Conservation (phyloP, 202 grass and related monocot genomes). For the Sporobolus alterniflorus region DNA sequence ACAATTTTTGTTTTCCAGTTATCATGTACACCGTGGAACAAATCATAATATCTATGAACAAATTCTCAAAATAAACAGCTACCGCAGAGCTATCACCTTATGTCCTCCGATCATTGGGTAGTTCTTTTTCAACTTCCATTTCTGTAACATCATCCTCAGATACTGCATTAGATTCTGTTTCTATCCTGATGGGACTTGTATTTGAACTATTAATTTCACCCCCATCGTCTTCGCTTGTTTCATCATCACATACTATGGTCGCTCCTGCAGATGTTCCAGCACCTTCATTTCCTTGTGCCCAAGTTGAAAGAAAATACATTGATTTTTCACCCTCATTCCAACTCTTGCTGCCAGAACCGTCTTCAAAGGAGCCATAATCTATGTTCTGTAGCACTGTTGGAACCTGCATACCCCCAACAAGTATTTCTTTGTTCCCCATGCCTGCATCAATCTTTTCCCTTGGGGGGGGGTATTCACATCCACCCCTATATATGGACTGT, state of each 20-base stretch:
- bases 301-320: slow-evolving; percentile 25
- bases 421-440: slow-evolving; percentile 26
- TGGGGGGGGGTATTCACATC: slow-evolving; percentile 13
- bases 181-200: slow-evolving; percentile 13
- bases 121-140: slow-evolving; percentile 19
- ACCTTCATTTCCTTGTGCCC: slow-evolving; percentile 36
- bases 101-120: not conserved
- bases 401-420: slow-evolving; percentile 39
- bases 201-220: slow-evolving; percentile 38
- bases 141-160: slow-evolving; percentile 25
- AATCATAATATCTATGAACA: slow-evolving; percentile 27
- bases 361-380: slow-evolving; percentile 57
- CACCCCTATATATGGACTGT: slow-evolving; percentile 48
- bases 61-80: not conserved
- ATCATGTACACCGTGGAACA: slow-evolving; percentile 3
- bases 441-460: slow-evolving; percentile 53
- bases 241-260: not conserved
- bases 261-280: slow-evolving; percentile 45
- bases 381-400: slow-evolving; percentile 60
- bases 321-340: not conserved
- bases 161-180: slow-evolving; percentile 6
- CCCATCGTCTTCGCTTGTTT: slow-evolving; percentile 20
- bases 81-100: slow-evolving; percentile 13
- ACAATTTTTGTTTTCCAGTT: slow-evolving; percentile 9
- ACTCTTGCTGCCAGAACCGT: slow-evolving; percentile 26